These are phyloP conservation scores for Aeminium ludgeri DNA, from an alignment of 495 filamentous ascomycete genomes.

Conservation along the genomic window DNA sequence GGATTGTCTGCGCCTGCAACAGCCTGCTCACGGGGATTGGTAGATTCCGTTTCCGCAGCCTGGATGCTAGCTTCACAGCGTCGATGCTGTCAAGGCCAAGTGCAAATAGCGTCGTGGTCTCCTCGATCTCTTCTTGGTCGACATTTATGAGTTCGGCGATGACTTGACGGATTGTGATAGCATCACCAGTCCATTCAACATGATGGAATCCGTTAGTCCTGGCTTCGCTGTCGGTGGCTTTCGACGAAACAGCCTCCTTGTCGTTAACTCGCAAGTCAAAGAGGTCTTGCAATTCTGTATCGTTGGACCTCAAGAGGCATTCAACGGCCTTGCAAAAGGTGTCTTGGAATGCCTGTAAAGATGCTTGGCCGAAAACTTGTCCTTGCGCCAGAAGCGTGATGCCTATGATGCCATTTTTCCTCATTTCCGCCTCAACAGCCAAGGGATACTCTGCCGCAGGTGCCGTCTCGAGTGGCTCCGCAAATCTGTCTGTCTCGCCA, in stretches of 20 bases:
- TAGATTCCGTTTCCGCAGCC: conserved; percentile 41
- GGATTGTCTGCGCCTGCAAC: conserved; percentile 50
- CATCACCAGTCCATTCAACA: conserved; percentile 39
- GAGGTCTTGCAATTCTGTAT: background rate
- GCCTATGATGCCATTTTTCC: conserved; percentile 27
- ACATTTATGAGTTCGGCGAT: conserved; percentile 44
- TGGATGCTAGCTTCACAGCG: conserved; percentile 48
- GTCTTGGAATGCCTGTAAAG: background rate
- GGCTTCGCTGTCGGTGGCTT: background rate
- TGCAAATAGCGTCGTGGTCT: conserved; percentile 41
- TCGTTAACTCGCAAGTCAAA: too few species aligned
- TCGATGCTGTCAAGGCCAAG: conserved; percentile 57
- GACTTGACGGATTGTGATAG: conserved; percentile 35
- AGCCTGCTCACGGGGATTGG: conserved; percentile 46
- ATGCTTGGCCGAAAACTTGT: background rate
- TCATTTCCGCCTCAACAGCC: conserved; percentile 52
- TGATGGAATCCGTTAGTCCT: conserved; percentile 9
- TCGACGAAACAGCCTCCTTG: background rate
- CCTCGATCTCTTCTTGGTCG: conserved; percentile 30
- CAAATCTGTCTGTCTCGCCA: conserved; percentile 27
- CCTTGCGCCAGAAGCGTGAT: conserved; percentile 39
- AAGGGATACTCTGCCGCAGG: conserved; percentile 49
- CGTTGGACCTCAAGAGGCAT: background rate
- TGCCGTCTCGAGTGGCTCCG: conserved; percentile 35
- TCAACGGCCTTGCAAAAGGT: background rate